phyloP scores from a whole-genome alignment of 768 basidiomycete species.

The Lactarius psammicola region DNA sequence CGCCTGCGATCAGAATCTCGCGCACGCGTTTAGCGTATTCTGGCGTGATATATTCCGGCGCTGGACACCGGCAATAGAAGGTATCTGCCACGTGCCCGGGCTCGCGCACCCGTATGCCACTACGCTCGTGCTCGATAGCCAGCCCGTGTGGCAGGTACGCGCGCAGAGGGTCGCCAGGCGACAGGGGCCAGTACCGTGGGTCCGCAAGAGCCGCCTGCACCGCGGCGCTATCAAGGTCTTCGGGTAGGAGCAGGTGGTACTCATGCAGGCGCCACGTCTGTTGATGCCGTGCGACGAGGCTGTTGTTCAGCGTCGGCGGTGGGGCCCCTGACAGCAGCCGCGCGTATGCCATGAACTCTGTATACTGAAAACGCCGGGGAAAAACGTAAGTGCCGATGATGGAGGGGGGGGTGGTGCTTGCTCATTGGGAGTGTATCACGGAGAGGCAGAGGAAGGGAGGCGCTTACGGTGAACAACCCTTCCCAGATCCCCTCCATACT shows the following conservation, averaged over 20 bases:
- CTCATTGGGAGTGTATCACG: background rate
- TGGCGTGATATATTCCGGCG: conserved; percentile 13
- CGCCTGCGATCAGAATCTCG: conserved; percentile 73
- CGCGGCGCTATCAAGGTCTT: conserved; percentile 36
- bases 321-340: conserved; percentile 67
- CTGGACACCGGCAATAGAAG: conserved; percentile 33
- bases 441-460: background rate
- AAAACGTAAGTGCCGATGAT: background rate
- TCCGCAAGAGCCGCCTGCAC: conserved; percentile 15
- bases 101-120: conserved; percentile 49
- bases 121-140: conserved; percentile 46
- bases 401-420: background rate
- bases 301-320: conserved; percentile 65
- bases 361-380: conserved; percentile 49
- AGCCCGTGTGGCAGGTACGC: conserved; percentile 60
- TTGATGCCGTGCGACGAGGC: conserved; percentile 75
- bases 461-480: conserved; percentile 67
- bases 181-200: conserved; percentile 38
- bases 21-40: conserved; percentile 36
- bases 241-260: conserved; percentile 51
- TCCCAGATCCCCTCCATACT: conserved; percentile 81
- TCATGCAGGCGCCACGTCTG: conserved; percentile 90
- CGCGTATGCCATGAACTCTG: conserved; percentile 83
- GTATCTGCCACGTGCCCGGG: conserved; percentile 37
- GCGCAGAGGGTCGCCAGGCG: conserved; percentile 58